These are phyloP conservation scores for Kondoa malvinella DNA, from an alignment of 768 basidiomycete species.

Conservation along the genomic window DNA sequence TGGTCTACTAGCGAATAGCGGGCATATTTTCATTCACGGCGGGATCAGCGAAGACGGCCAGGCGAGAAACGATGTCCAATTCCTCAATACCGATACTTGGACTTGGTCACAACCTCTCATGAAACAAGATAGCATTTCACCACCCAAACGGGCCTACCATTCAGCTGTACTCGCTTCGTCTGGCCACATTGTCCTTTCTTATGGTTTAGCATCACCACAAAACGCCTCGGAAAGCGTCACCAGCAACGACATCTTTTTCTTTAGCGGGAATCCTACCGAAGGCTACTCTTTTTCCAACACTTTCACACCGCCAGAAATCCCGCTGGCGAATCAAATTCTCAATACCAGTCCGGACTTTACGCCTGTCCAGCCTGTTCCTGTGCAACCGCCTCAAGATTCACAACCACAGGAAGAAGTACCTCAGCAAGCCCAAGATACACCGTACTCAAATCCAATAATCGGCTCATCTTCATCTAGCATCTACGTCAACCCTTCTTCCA, in stretches of 20 bases:
- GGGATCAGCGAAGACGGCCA: conserved; percentile 11
- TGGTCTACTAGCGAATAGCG: conserved; percentile 8
- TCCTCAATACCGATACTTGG: conserved; percentile 16
- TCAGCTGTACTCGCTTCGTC: conserved; percentile 7
- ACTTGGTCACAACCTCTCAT: conserved; percentile 11
- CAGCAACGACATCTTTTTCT: conserved; percentile 19
- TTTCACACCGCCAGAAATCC: not conserved
- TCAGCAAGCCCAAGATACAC: not conserved
- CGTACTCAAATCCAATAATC: too few species aligned
- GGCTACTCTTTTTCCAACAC: not conserved
- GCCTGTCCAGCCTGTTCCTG: too few species aligned
- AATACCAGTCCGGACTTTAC: too few species aligned
- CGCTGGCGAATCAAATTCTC: too few species aligned
- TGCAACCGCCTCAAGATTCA: too few species aligned
- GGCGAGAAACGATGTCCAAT: conserved; percentile 9
- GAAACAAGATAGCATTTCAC: conserved; percentile 5
- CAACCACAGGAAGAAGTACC: not conserved
- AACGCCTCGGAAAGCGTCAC: conserved; percentile 1
- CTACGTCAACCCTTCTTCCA: too few species aligned
- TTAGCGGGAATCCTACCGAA: conserved; percentile 2
- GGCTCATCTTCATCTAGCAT: not conserved
- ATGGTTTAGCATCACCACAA: conserved; percentile 16
- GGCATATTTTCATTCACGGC: conserved; percentile 22
- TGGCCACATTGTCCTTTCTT: conserved; percentile 20
- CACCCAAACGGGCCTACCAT: conserved; percentile 21